Percentiles rank a stretch among this genome's conserved stretches.
These are phyloP conservation scores for Penicillium daleae DNA, from an alignment of 495 filamentous ascomycete species.

Conservation along the genomic window DNA sequence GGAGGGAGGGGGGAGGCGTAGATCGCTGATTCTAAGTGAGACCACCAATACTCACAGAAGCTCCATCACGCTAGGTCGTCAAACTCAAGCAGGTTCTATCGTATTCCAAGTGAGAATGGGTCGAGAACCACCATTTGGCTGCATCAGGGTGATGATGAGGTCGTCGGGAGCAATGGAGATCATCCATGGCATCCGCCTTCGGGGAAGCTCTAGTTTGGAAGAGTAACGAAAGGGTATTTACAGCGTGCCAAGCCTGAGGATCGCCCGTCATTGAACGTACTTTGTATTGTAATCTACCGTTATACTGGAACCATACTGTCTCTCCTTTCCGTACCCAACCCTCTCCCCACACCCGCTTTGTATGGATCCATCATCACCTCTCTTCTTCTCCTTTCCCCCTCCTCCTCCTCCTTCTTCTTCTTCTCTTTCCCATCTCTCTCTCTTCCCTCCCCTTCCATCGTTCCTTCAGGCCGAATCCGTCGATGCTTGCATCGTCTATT, in stretches of 20 bases:
- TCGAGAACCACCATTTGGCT: not conserved
- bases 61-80: not conserved
- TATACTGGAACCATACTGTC: conserved; percentile 5
- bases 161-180: conserved; percentile 32
- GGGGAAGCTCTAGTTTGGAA: conserved; percentile 2
- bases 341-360: conserved; percentile 38
- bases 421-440: conserved; percentile 26
- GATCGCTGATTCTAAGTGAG: conserved; percentile 8
- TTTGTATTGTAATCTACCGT: not conserved
- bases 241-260: not conserved
- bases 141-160: conserved; percentile 23
- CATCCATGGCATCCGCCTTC: conserved; percentile 28
- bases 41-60: not conserved
- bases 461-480: conserved; percentile 43
- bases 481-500: conserved; percentile 36
- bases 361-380: conserved; percentile 41
- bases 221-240: conserved; percentile 9
- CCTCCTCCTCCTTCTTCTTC: conserved; percentile 18
- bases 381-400: conserved; percentile 28
- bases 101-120: not conserved
- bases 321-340: conserved; percentile 17
- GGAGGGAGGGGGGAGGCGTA: conserved; percentile 10
- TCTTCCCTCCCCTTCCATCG: conserved; percentile 33
- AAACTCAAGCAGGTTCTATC: not conserved
- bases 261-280: too few species aligned